Evolutionary conservation across 257 asterid species (phyloP).

Genomic region (Osmanthus fragrans): DNA sequence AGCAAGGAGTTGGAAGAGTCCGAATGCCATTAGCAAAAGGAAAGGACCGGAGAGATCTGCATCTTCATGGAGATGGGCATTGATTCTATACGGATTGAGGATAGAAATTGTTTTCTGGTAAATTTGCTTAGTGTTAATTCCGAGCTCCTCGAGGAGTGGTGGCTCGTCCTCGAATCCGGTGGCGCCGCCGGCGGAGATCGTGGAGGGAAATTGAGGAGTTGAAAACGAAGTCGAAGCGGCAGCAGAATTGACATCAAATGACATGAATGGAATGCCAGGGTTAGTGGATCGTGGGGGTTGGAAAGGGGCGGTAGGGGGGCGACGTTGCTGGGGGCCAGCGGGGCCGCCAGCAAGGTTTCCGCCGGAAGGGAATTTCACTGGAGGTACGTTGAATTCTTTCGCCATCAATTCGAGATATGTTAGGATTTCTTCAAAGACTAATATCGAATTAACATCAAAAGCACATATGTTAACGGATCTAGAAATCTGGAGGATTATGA

Average conservation of each 20-base stretch:
- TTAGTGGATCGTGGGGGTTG: conserved; percentile 75
- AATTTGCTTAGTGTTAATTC: conserved; percentile 87
- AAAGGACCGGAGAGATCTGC: conserved; percentile 92
- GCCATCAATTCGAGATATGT: conserved; percentile 60
- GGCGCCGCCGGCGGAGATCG: conserved; percentile 44
- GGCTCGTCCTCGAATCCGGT: conserved; percentile 81
- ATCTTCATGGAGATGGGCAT: conserved; percentile 78
- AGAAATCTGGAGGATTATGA: not conserved
- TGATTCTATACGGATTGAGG: conserved; percentile 67
- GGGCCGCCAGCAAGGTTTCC: conserved; percentile 53
- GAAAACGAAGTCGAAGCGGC: conserved; percentile 75
- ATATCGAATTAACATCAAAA: not conserved
- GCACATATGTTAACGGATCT: not conserved
- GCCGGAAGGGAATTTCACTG: conserved; percentile 75
- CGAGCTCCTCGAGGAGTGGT: conserved; percentile 87
- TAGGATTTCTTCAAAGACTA: not conserved
- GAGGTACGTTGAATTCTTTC: conserved; percentile 82
- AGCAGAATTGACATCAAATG: conserved; percentile 76
- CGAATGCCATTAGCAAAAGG: conserved; percentile 80
- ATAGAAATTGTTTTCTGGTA: conserved; percentile 73
- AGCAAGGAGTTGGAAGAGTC: conserved; percentile 83
- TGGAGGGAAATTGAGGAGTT: conserved; percentile 57
- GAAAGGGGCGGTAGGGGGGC: conserved; percentile 83
- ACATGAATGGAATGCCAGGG: conserved; percentile 76
- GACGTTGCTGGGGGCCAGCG: conserved; percentile 64